Base-by-base conservation (phyloP, 2,329 filamentous ascomycete genomes). In the Endothia cerciana region DNA sequence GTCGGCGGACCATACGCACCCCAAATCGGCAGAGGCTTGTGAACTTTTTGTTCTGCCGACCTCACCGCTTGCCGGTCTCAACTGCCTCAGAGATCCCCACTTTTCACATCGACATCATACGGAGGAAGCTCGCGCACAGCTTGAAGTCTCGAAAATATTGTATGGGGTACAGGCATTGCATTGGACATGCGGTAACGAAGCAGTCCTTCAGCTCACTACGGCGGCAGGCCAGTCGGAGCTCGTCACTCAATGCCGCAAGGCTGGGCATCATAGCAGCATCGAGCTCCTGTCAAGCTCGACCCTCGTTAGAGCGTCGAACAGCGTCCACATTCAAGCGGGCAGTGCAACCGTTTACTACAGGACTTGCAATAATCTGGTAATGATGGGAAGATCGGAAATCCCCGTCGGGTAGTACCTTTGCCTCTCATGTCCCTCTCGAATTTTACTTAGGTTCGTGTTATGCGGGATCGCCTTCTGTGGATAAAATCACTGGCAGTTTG, bases 11-110 rank as follows among this genome's bases (percentile, higher is more conserved):
- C 40, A 45, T 7, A 36, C 40, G 25, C 57, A 45, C 17, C 38
- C 38, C 30, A 51, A 47, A 22, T 33, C 36, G 56, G 28, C 33
- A 56, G 43, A 51, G 51, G 49, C 38, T 40, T 22, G 25, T 28
- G 43, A 51, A 66, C 56, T 63, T 66, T 68, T 65, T 63, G 40
- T 45, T 57, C 60, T 65, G 66, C 65, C 65, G 28, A 17, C 19
- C 36, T 64, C 53, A 67, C 65, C 65, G 60, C 65, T 53, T 67
- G 55, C 65, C 62, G 36, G 25, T 28, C 17, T 63, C 51, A 45
- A 45, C 11, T 8, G 11, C 36, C 17, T 22, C 57, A 45, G 38
- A 4, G 15, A 43, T 11, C 57, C 25, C 40, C 28, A 60, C 41
- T 47, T 57, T 49, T 51, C 58, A 36, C 38, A 60, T 8, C 58